Percentiles rank a stretch among this genome's conserved stretches.
These are phyloP conservation scores for Athelia psychrophila DNA, from an alignment of 1,284 basidiomycete species.

Conservation along the genomic window DNA sequence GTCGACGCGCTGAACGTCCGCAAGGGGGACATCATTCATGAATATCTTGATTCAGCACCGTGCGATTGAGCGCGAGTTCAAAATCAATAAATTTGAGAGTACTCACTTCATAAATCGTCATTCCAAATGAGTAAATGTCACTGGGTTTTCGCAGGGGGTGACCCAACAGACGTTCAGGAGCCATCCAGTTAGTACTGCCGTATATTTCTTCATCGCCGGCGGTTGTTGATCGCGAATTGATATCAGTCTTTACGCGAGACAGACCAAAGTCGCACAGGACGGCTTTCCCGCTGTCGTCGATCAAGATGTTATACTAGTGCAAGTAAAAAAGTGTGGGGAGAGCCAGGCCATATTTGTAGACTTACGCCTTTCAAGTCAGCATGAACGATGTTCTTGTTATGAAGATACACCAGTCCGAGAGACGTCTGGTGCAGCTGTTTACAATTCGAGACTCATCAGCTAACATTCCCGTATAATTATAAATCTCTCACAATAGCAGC, in stretches of 20 bases:
- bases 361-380: not conserved
- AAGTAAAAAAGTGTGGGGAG: not conserved
- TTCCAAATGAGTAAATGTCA: not conserved
- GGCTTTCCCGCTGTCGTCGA: conserved; percentile 1
- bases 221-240: not conserved
- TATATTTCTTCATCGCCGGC: not conserved
- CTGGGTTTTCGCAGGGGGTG: not conserved
- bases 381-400: not conserved
- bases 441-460: not conserved
- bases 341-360: not conserved
- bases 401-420: not conserved
- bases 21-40: not conserved
- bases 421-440: not conserved
- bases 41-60: not conserved
- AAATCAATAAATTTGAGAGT: not conserved
- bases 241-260: not conserved
- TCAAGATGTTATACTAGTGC: not conserved
- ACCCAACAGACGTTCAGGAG: not conserved
- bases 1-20: not conserved
- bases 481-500: not conserved
- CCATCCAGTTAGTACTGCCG: not conserved
- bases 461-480: not conserved
- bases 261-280: not conserved
- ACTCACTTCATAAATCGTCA: not conserved
- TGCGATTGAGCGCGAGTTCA: not conserved